Evolutionary conservation across 306 rosid genomes (phyloP).

Genomic region (Ziziphus jujuba): DNA sequence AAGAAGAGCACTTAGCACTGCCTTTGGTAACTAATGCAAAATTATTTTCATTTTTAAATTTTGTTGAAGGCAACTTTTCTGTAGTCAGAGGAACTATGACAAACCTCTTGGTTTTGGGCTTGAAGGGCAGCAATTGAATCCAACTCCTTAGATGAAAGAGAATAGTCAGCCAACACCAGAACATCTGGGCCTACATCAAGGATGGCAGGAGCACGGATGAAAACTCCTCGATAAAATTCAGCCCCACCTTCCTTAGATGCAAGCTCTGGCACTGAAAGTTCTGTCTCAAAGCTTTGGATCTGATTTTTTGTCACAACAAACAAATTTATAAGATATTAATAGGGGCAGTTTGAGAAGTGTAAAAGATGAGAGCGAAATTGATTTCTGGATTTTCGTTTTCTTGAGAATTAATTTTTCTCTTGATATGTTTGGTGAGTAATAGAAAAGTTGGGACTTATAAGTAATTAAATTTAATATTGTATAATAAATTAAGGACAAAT

Average conservation of each 20-base stretch:
- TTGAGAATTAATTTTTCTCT: too few species aligned
- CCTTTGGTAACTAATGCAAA: neutral
- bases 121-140: constrained; percentile 41
- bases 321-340: neutral
- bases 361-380: too few species aligned
- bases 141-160: constrained; percentile 39
- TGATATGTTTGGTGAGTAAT: too few species aligned
- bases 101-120: constrained; percentile 55
- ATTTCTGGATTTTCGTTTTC: too few species aligned
- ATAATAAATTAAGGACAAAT: too few species aligned
- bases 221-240: constrained; percentile 80
- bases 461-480: too few species aligned
- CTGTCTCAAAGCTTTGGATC: constrained; percentile 92
- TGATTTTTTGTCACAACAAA: constrained; percentile 25
- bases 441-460: too few species aligned
- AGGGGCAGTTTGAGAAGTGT: too few species aligned
- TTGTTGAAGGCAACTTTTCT: neutral
- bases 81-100: constrained; percentile 15
- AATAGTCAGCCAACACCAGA: constrained; percentile 72
- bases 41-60: neutral
- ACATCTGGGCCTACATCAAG: constrained; percentile 90
- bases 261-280: constrained; percentile 69
- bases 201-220: constrained; percentile 96
- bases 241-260: constrained; percentile 85
- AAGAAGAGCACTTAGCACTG: neutral